phyloP scores from a whole-genome alignment of 2,329 filamentous ascomycete species.

The Diaporthe sp. region DNA sequence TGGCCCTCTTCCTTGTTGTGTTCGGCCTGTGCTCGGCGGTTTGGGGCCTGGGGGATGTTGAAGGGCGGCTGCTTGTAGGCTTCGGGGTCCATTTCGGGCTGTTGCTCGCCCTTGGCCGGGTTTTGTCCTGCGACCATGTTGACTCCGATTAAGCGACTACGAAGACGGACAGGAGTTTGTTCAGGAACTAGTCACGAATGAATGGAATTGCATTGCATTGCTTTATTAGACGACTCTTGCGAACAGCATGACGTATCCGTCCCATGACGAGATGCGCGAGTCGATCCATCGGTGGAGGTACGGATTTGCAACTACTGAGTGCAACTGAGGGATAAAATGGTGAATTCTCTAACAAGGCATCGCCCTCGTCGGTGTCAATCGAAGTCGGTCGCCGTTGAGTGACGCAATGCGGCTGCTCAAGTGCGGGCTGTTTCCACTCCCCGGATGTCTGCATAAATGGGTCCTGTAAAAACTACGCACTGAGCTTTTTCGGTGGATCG shows the following conservation, averaged over 20 bases:
- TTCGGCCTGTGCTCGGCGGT: not conserved
- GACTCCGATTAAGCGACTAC: not conserved
- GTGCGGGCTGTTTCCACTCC: not conserved
- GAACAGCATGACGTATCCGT: not conserved
- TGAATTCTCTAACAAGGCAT: not conserved
- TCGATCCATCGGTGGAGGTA: not conserved
- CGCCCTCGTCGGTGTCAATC: slow-evolving; percentile 12
- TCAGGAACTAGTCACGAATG: not conserved
- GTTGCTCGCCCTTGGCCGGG: not conserved
- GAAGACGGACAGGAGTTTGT: not conserved
- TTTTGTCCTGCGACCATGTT: slow-evolving; percentile 10
- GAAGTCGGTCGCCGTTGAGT: not conserved
- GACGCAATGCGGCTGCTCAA: slow-evolving; percentile 9
- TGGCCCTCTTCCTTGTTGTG: slow-evolving; percentile 11
- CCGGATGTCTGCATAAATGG: slow-evolving; percentile 19
- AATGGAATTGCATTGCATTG: not conserved
- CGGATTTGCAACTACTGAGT: not conserved
- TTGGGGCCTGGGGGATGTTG: slow-evolving; percentile 11
- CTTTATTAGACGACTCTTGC: not conserved
- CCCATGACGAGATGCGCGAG: slow-evolving; percentile 21
- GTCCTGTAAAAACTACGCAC: slow-evolving; percentile 1
- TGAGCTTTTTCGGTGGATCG: slow-evolving; percentile 20
- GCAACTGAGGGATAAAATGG: slow-evolving; percentile 1
- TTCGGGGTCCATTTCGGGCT: slow-evolving; percentile 13
- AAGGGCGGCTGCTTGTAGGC: slow-evolving; percentile 22